Evolutionary conservation across 139 green algal genomes (phyloP).

Genomic region (Micromonas commoda): DNA sequence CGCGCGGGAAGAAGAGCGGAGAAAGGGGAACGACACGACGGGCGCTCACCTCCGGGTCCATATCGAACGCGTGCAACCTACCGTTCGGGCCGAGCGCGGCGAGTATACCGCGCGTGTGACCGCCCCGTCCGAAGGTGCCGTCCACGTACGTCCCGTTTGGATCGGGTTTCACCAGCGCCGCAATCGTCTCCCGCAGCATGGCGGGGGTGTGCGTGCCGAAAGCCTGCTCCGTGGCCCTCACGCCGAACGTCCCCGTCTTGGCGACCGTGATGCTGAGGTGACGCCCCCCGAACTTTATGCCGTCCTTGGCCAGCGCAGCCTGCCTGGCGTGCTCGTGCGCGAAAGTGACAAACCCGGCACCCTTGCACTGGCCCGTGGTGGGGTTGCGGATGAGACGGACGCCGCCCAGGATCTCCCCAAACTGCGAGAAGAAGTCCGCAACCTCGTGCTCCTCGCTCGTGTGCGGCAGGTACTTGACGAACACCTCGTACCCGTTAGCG

Average conservation of each 20-base stretch:
- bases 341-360: constrained; percentile 25
- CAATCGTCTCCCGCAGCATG: constrained; percentile 27
- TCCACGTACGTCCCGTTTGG: constrained; percentile 27
- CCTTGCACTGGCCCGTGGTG: constrained; percentile 19
- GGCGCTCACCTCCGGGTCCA: constrained; percentile 27
- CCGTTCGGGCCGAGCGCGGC: constrained; percentile 2
- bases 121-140: constrained; percentile 33
- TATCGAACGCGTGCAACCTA: constrained; percentile 33
- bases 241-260: constrained; percentile 7
- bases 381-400: constrained; percentile 15
- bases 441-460: neutral
- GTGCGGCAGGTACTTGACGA: constrained; percentile 31
- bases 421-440: constrained; percentile 16
- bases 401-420: constrained; percentile 5
- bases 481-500: constrained; percentile 25
- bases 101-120: constrained; percentile 30
- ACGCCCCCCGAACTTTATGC: constrained; percentile 3
- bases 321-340: neutral
- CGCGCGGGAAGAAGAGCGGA: neutral
- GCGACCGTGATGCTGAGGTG: constrained; percentile 15
- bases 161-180: constrained; percentile 3
- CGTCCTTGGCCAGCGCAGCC: constrained; percentile 5
- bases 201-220: constrained; percentile 29
- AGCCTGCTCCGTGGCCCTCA: constrained; percentile 13
- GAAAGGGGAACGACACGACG: neutral